A percentile compares a stretch with the other conserved stretches of the same genome.
phyloP scores from a whole-genome alignment of 2,329 filamentous ascomycete genomes.

The Colletotrichum chlorophyti region DNA sequence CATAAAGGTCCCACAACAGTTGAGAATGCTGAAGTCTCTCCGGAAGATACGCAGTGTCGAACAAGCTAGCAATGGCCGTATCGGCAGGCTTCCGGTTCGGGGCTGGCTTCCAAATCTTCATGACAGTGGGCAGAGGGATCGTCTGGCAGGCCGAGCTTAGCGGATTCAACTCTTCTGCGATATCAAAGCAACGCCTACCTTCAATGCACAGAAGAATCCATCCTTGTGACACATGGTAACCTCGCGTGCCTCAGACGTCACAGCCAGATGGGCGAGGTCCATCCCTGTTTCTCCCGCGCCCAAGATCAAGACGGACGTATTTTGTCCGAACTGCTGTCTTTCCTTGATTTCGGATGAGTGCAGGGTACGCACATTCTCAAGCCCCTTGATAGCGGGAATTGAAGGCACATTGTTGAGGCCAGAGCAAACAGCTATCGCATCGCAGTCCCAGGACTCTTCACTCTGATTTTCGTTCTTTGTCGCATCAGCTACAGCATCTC shows the following conservation, averaged over 20 bases:
- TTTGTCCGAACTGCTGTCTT: slow-evolving; percentile 47
- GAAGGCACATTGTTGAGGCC: slow-evolving; percentile 50
- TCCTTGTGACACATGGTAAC: slow-evolving; percentile 53
- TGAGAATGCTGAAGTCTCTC: slow-evolving; percentile 49
- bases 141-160: neutral
- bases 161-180: no score
- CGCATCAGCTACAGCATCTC: neutral
- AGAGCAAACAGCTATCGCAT: slow-evolving; percentile 53
- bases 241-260: slow-evolving; percentile 48
- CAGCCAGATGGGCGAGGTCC: slow-evolving; percentile 51
- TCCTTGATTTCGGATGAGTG: slow-evolving; percentile 53
- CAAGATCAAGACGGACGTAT: slow-evolving; percentile 48
- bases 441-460: slow-evolving; percentile 41
- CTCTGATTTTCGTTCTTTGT: neutral
- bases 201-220: slow-evolving; percentile 53
- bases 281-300: slow-evolving; percentile 54
- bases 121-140: slow-evolving; percentile 9
- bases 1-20: slow-evolving; percentile 53
- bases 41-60: slow-evolving; percentile 60
- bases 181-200: slow-evolving; percentile 36
- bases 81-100: slow-evolving; percentile 51
- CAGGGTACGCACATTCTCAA: slow-evolving; percentile 42
- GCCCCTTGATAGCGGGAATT: slow-evolving; percentile 46
- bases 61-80: slow-evolving; percentile 52
- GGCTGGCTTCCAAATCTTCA: slow-evolving; percentile 5